phyloP scores from a whole-genome alignment of 1,139 yeast species.

The Eremothecium sinecaudum region DNA sequence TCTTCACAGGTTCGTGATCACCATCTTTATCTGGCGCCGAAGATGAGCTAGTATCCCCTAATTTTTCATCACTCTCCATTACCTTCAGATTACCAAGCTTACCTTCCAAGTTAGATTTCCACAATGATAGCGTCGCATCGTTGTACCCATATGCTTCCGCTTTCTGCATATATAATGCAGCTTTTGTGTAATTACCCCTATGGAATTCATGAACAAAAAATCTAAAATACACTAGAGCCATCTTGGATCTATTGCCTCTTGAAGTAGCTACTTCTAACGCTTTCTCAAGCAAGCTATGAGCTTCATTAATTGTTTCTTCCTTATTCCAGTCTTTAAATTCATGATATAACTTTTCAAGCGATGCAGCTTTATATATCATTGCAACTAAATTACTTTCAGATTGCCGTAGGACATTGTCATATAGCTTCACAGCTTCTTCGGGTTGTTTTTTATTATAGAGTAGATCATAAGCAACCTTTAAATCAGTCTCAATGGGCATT shows the following conservation, averaged over 20 bases:
- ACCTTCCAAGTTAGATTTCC: conserved; percentile 41
- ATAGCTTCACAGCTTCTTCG: conserved; percentile 32
- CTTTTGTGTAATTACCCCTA: conserved; percentile 39
- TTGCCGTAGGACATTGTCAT: conserved; percentile 30
- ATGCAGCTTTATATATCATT: conserved; percentile 45
- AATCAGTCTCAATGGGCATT: conserved; percentile 26
- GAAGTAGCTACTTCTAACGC: conserved; percentile 49
- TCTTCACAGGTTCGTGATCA: conserved; percentile 23
- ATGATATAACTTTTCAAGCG: conserved; percentile 41
- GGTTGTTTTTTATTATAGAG: conserved; percentile 34
- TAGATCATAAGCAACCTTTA: conserved; percentile 24
- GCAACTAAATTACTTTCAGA: conserved; percentile 45
- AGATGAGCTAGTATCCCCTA: background rate
- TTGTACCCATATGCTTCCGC: conserved; percentile 42
- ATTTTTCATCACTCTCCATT: background rate
- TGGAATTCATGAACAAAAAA: conserved; percentile 44
- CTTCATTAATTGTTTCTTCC: conserved; percentile 42
- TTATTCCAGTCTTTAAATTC: conserved; percentile 25
- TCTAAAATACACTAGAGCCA: conserved; percentile 52
- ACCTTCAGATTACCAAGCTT: conserved; percentile 24
- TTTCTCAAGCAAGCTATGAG: conserved; percentile 39
- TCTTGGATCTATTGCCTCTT: conserved; percentile 43
- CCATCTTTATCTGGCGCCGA: background rate
- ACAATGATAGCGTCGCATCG: conserved; percentile 41
- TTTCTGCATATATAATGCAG: conserved; percentile 41